A percentile compares a stretch with the other conserved stretches of the same genome.
Conservation (phyloP, 2,329 filamentous ascomycete species). For the Chaetomiaceae sp. region DNA sequence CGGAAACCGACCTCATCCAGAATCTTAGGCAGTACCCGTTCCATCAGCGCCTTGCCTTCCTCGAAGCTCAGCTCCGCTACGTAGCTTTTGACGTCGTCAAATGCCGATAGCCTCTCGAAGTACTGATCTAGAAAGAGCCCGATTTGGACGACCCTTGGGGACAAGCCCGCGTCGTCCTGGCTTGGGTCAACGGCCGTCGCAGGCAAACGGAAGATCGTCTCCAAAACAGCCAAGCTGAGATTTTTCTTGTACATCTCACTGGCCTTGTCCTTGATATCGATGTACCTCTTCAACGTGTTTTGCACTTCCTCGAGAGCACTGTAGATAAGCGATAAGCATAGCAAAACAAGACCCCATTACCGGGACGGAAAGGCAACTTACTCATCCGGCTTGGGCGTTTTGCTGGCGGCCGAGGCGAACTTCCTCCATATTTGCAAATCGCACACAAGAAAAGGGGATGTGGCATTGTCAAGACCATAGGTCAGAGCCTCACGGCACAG, state of each 20-base stretch:
- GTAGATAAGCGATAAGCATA: not conserved
- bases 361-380: slow-evolving; percentile 9
- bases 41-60: slow-evolving; percentile 37
- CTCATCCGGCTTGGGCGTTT: slow-evolving; percentile 24
- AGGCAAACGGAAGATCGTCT: slow-evolving; percentile 28
- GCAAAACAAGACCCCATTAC: no score
- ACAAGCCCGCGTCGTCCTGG: slow-evolving; percentile 9
- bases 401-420: slow-evolving; percentile 29
- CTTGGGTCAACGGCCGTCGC: slow-evolving; percentile 14
- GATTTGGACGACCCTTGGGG: slow-evolving; percentile 29
- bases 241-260: slow-evolving; percentile 32
- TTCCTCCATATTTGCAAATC: slow-evolving; percentile 35
- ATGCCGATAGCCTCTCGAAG: slow-evolving; percentile 30
- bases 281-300: slow-evolving; percentile 24
- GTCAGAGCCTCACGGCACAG: slow-evolving; percentile 41
- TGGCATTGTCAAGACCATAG: slow-evolving; percentile 31
- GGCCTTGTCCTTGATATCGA: slow-evolving; percentile 23
- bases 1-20: slow-evolving; percentile 27
- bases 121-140: slow-evolving; percentile 30
- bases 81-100: slow-evolving; percentile 43
- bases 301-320: slow-evolving; percentile 28
- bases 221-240: slow-evolving; percentile 29
- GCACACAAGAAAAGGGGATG: slow-evolving; percentile 38
- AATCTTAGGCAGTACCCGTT: slow-evolving; percentile 31
- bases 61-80: slow-evolving; percentile 36